Evolutionary conservation across 352 stramenopile genomes (phyloP), one percentile per base, ranked within the genome.

Genomic region (Globisporangium paroecandrum): DNA sequence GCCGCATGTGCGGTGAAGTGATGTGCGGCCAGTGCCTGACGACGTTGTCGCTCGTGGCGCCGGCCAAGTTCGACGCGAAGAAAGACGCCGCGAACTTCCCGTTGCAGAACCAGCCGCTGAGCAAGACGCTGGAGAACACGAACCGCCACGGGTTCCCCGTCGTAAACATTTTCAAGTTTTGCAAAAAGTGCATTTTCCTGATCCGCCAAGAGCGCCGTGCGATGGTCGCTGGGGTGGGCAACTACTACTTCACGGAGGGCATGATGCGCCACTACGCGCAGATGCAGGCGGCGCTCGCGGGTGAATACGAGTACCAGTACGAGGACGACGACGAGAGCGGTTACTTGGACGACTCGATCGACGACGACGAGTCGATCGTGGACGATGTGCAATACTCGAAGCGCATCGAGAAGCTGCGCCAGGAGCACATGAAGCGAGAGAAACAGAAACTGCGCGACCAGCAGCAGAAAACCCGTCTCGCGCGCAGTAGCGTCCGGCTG

Each of bases 1-100:
- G 85, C 55, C 85, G 85, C 20, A 89, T 90, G 82, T 93, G 85
- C 24, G 85, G 83, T 18, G 82, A 91, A 62, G 83, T 90, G 58
- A 87, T 91, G 69, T 91, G 83, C 60, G 81, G 76, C 20, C 75
- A 75, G 20, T 92, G 84, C 57, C 85, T 90, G 76, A 77, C 87
- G 67, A 77, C 75, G n/a, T 70, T 93, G 66, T 81, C 82, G 46
- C 71, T 93, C 20, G 75, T 89, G n/a, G 70, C 79, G 0, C 79
- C 79, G 15, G 68, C 72, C 4, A 61, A 29, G 65, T 75, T 63
- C 57, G 60, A 20, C 47, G 63, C 54, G 0, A 34, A 38, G 12
- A 54, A 51, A 20, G 47, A 69, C 22, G 68, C 71, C 29, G 29
- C 29, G 32, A 64, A 72, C 65, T 70, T 69, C 20, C 56, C 58